Conservation (phyloP, 164 flowering plant genomes). For the Aristolochia californica region DNA sequence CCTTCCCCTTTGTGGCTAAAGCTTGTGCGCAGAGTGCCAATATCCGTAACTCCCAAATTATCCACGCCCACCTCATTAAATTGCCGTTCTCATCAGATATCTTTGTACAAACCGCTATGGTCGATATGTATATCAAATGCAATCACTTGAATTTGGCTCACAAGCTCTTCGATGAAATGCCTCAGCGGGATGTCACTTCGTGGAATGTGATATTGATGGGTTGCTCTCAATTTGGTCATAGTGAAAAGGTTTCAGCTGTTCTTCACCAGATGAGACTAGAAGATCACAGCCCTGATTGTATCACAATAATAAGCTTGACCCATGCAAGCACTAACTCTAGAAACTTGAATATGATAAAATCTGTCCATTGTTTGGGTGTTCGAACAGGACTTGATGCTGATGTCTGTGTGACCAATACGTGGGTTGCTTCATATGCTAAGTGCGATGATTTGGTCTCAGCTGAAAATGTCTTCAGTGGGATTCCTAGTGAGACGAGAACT, state of each 20-base stretch:
- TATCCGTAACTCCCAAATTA: slow-evolving; percentile 16
- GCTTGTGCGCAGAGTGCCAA: slow-evolving; percentile 40
- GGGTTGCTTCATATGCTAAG: slow-evolving; percentile 18
- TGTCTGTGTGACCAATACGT: too few species aligned
- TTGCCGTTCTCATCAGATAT: slow-evolving; percentile 29
- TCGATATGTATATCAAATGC: slow-evolving; percentile 42
- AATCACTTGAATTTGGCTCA: slow-evolving; percentile 16
- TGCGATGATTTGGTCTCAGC: slow-evolving; percentile 31
- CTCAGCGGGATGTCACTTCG: too few species aligned
- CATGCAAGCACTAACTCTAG: too few species aligned
- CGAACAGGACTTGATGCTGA: slow-evolving; percentile 18
- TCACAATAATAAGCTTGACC: too few species aligned
- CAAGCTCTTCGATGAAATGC: slow-evolving; percentile 15
- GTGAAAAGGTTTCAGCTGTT: too few species aligned
- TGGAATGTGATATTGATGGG: too few species aligned
- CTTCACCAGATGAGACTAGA: too few species aligned
- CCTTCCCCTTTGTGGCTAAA: slow-evolving; percentile 47
- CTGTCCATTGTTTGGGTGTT: slow-evolving; percentile 30
- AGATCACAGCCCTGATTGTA: too few species aligned
- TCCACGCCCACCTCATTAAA: slow-evolving; percentile 46
- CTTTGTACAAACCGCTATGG: slow-evolving; percentile 38
- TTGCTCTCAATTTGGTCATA: too few species aligned
- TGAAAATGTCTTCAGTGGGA: slow-evolving; percentile 29
- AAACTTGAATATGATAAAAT: too few species aligned
- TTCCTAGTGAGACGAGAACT: slow-evolving; percentile 19